These are phyloP conservation scores for Anisodus tanguticus DNA, from an alignment of 257 asterid species.

Conservation along the genomic window DNA sequence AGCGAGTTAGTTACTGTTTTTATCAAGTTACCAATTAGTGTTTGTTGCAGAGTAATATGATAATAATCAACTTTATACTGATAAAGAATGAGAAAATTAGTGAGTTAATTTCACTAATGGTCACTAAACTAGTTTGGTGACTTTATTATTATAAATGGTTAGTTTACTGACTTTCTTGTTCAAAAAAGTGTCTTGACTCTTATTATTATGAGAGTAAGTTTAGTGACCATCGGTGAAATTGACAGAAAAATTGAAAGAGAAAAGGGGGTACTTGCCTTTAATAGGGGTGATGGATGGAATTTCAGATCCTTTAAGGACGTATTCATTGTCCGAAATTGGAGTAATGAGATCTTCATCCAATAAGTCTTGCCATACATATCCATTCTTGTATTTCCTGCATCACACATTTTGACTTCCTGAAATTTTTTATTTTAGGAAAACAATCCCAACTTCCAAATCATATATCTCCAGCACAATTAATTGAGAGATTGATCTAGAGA, in stretches of 20 bases:
- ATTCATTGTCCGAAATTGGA: conserved; percentile 88
- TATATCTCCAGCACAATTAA: neutral
- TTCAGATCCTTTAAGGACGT: conserved; percentile 89
- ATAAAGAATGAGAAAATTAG: too few species aligned
- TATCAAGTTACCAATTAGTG: too few species aligned
- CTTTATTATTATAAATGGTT: neutral
- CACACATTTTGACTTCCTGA: neutral
- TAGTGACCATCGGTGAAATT: neutral
- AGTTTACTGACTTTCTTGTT: too few species aligned
- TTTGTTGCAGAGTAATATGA: too few species aligned
- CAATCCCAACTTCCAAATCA: neutral
- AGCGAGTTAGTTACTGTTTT: too few species aligned
- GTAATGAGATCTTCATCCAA: conserved; percentile 91
- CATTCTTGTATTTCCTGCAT: conserved; percentile 73
- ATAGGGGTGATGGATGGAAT: conserved; percentile 38
- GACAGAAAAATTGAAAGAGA: neutral
- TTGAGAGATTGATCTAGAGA: neutral
- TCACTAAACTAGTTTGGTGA: neutral
- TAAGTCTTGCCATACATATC: conserved; percentile 94
- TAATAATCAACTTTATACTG: too few species aligned
- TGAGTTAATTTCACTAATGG: too few species aligned
- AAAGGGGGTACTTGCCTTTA: conserved; percentile 44
- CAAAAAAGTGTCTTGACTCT: too few species aligned
- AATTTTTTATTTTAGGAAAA: neutral
- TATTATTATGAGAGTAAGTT: neutral